Conservation (phyloP, 1,284 basidiomycete genomes). For the Trametes polyzona region DNA sequence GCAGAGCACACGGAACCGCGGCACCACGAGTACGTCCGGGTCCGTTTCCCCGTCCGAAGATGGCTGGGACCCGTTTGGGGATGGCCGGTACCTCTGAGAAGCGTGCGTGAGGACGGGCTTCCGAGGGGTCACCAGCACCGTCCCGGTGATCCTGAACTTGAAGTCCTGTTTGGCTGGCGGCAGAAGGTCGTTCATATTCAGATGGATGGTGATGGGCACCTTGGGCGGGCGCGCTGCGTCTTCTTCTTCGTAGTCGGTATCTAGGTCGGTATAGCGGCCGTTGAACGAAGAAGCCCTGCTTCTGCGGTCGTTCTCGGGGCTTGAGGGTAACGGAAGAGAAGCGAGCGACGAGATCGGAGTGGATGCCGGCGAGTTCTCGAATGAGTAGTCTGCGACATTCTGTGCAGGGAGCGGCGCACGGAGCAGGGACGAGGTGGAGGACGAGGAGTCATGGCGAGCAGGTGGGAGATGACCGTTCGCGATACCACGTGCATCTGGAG, state of each 20-base stretch:
- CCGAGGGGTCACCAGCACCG: constrained; percentile 60
- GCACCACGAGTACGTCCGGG: constrained; percentile 56
- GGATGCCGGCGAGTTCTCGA: constrained; percentile 57
- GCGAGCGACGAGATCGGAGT: constrained; percentile 61
- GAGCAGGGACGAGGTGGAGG: constrained; percentile 59
- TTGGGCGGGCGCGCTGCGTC: constrained; percentile 45
- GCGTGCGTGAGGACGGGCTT: constrained; percentile 28
- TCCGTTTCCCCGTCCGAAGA: constrained; percentile 40
- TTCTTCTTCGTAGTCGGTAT: constrained; percentile 29
- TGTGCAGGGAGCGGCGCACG: constrained; percentile 70
- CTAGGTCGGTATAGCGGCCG: constrained; percentile 28
- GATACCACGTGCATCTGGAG: constrained; percentile 44
- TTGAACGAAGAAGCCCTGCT: constrained; percentile 36
- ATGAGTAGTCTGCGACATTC: constrained; percentile 66
- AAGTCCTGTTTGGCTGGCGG: constrained; percentile 65
- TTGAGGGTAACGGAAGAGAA: constrained; percentile 49
- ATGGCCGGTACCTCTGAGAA: constrained; percentile 19
- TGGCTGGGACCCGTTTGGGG: constrained; percentile 22
- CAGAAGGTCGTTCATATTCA: constrained; percentile 79
- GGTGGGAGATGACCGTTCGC: constrained; percentile 31
- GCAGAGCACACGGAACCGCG: constrained; percentile 68
- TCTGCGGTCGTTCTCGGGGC: constrained; percentile 37
- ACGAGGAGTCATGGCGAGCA: constrained; percentile 44
- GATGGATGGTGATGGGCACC: constrained; percentile 67
- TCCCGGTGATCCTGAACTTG: constrained; percentile 67